These are phyloP conservation scores for Verruconis gallopava DNA, from an alignment of 2,329 filamentous ascomycete genomes.

Conservation along the genomic window DNA sequence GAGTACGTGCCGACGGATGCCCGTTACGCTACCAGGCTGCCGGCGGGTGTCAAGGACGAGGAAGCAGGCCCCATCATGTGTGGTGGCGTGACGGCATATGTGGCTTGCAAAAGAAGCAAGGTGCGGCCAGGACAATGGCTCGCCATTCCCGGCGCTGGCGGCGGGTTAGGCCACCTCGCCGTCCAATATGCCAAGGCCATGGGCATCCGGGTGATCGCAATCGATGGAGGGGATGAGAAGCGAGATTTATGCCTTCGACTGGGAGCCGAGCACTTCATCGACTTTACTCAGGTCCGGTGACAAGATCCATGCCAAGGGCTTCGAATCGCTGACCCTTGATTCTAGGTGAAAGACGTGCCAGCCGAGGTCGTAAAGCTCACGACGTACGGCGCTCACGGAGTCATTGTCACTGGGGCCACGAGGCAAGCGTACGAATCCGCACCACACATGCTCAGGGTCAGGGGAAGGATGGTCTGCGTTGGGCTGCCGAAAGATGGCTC, in stretches of 20 bases:
- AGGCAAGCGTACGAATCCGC: constrained; percentile 19
- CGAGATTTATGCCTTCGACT: constrained; percentile 36
- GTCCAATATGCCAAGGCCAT: constrained; percentile 85
- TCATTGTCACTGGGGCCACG: constrained; percentile 24
- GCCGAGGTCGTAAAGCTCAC: constrained; percentile 24
- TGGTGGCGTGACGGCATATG: constrained; percentile 80
- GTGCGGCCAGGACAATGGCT: constrained; percentile 62
- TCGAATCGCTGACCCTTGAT: not conserved
- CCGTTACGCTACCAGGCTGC: constrained; percentile 71
- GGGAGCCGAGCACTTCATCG: constrained; percentile 61
- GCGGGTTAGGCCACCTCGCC: constrained; percentile 67
- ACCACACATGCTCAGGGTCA: constrained; percentile 46
- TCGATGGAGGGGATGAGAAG: constrained; percentile 78
- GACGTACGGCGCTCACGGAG: constrained; percentile 25
- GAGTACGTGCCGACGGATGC: constrained; percentile 84
- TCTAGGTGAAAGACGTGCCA: constrained; percentile 20
- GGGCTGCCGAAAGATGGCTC: constrained; percentile 71
- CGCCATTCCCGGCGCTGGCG: constrained; percentile 76
- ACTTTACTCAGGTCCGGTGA: constrained; percentile 49
- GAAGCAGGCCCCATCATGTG: constrained; percentile 69
- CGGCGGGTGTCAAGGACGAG: constrained; percentile 65
- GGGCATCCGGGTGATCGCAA: constrained; percentile 68
- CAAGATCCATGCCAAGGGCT: not conserved
- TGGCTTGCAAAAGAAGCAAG: constrained; percentile 72
- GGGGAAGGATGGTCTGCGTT: constrained; percentile 76